Percentiles rank a stretch among this genome's conserved stretches.
These are phyloP conservation scores for Vigna angularis DNA, from an alignment of 306 rosid genomes.

Conservation along the genomic window DNA sequence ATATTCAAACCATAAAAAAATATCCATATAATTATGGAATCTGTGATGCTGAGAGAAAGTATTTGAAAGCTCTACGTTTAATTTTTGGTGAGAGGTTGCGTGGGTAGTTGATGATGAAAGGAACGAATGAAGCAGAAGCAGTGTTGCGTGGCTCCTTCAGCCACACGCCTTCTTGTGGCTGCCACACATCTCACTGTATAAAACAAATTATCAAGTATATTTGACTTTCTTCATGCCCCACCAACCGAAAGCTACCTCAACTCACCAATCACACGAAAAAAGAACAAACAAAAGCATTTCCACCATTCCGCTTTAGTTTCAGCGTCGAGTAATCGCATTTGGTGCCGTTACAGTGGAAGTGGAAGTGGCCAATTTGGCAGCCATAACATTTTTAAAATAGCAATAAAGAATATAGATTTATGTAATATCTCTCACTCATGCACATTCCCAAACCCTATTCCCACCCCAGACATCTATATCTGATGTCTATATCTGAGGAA, in stretches of 20 bases:
- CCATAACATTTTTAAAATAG: not conserved
- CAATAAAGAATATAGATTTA: too few species aligned
- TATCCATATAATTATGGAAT: too few species aligned
- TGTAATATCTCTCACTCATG: constrained; percentile 30
- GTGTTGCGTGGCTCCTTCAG: constrained; percentile 16
- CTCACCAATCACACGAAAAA: not conserved
- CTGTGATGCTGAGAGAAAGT: too few species aligned
- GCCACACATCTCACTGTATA: constrained; percentile 37
- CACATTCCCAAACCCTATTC: constrained; percentile 35
- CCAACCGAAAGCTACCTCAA: constrained; percentile 40
- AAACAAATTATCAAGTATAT: constrained; percentile 21
- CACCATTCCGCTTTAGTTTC: constrained; percentile 39
- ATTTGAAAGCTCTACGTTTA: not conserved
- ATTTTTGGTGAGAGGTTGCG: constrained; percentile 1
- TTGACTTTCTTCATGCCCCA: constrained; percentile 48
- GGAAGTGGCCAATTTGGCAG: constrained; percentile 52
- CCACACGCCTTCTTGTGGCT: constrained; percentile 51
- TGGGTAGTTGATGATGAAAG: not conserved
- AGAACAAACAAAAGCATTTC: constrained; percentile 3
- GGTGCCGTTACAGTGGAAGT: constrained; percentile 36
- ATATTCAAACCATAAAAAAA: not conserved
- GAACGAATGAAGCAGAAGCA: not conserved
- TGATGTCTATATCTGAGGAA: not conserved
- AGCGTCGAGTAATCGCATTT: constrained; percentile 65
- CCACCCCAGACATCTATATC: constrained; percentile 39